Percentiles rank a stretch among this genome's conserved stretches.
Conservation (phyloP, 345 rosid species). For the Jatropha curcas region DNA sequence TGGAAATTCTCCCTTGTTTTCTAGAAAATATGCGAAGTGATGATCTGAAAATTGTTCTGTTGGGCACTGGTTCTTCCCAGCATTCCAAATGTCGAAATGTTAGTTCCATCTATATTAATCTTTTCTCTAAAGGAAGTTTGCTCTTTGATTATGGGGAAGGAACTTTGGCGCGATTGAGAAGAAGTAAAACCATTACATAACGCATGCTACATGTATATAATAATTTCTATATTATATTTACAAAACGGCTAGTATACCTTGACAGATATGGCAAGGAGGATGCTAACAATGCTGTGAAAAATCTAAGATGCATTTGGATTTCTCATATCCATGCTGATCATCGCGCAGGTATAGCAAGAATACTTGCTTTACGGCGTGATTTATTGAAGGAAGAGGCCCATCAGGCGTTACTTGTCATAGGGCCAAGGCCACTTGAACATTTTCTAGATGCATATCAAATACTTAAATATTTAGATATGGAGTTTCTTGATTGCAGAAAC, state of each 20-base stretch:
- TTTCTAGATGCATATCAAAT: slow-evolving; percentile 84
- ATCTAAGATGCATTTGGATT: slow-evolving; percentile 77
- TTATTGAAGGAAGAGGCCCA: slow-evolving; percentile 64
- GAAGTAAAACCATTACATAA: slow-evolving; percentile 41
- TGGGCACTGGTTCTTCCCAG: slow-evolving; percentile 98
- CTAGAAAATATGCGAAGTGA: slow-evolving; percentile 71
- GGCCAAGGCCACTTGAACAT: slow-evolving; percentile 69
- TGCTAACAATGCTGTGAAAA: slow-evolving; percentile 66
- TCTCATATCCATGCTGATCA: slow-evolving; percentile 98
- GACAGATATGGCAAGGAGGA: slow-evolving; percentile 68
- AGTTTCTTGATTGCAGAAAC: slow-evolving; percentile 81
- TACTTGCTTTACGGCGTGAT: slow-evolving; percentile 75
- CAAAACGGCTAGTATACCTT: not conserved
- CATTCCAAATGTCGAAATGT: slow-evolving; percentile 95
- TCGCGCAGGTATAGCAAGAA: slow-evolving; percentile 80
- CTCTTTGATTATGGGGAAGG: slow-evolving; percentile 96
- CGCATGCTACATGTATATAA: not conserved
- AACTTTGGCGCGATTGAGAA: slow-evolving; percentile 86
- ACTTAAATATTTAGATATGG: slow-evolving; percentile 89
- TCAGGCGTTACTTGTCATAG: slow-evolving; percentile 75
- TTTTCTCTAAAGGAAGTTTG: slow-evolving; percentile 74
- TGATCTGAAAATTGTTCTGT: slow-evolving; percentile 83
- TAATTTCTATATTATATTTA: not conserved
- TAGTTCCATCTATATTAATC: slow-evolving; percentile 68
- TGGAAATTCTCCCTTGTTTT: slow-evolving; percentile 61